Evolutionary conservation across 2,329 filamentous ascomycete genomes (phyloP).

Genomic region (Sporothrix variecibatus): DNA sequence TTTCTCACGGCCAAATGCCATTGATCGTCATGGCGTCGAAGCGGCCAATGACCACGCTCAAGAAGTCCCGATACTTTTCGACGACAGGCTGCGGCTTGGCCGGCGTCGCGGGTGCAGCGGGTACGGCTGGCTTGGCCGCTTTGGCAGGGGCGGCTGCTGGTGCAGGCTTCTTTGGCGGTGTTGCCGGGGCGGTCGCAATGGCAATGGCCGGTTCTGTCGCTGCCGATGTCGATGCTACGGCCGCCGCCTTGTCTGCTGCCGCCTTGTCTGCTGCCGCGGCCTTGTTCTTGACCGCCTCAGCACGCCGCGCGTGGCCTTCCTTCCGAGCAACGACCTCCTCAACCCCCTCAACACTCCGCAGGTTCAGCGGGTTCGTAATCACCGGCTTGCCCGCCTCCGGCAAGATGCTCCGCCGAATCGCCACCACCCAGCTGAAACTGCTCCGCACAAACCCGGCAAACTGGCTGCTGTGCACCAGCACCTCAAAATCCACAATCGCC

Average conservation of each 20-base stretch:
- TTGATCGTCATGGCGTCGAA: conserved; percentile 27
- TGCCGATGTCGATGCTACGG: not conserved
- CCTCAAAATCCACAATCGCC: conserved; percentile 28
- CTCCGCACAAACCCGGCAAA: conserved; percentile 28
- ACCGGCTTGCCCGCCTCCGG: conserved; percentile 23
- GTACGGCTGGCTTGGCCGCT: not conserved
- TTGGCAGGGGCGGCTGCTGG: not conserved
- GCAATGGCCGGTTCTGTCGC: not conserved
- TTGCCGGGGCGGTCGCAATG: conserved; percentile 6
- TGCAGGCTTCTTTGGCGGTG: not conserved
- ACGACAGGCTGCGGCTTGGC: conserved; percentile 5
- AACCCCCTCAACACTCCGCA: not conserved
- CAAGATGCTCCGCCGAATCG: conserved; percentile 25
- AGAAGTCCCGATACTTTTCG: conserved; percentile 27
- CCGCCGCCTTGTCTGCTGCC: too few species aligned
- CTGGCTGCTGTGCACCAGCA: conserved; percentile 26
- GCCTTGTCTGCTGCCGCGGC: not conserved
- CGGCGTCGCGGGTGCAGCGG: not conserved
- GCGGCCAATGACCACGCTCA: conserved; percentile 26
- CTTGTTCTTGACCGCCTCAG: not conserved
- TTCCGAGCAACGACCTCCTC: not conserved
- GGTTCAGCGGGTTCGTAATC: conserved; percentile 3
- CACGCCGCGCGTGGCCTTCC: conserved; percentile 7
- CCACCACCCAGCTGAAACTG: conserved; percentile 27
- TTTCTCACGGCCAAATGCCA: conserved; percentile 26